Evolutionary conservation across 108 stramenopile species (phyloP).

Genomic region (Cyclotella distinguenda): DNA sequence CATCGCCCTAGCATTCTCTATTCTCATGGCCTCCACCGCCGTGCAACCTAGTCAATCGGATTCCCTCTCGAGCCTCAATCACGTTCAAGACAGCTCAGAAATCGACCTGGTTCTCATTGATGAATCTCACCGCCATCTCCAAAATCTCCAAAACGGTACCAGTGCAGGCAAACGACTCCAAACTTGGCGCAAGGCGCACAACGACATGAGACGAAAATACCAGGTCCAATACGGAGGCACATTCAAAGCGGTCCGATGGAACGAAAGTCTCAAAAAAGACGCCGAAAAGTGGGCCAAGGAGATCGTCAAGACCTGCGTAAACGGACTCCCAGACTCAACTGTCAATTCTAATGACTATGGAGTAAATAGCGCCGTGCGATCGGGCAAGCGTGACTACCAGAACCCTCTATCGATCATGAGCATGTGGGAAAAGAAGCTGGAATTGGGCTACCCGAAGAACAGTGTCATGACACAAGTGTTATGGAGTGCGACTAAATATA

Average conservation of each 20-base stretch:
- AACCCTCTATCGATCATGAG: not conserved
- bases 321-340: not conserved
- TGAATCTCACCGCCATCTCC: not conserved
- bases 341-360: conserved; percentile 7
- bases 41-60: not conserved
- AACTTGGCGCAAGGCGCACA: conserved; percentile 5
- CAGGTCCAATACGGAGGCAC: not conserved
- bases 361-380: conserved; percentile 3
- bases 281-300: conserved; percentile 4
- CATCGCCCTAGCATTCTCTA: conserved; percentile 5
- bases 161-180: not conserved
- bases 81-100: not conserved
- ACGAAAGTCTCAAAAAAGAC: not conserved
- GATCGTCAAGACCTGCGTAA: conserved; percentile 1
- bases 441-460: conserved; percentile 10
- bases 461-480: conserved; percentile 13
- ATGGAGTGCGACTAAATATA: conserved; percentile 5
- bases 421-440: conserved; percentile 8
- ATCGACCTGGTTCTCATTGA: not conserved
- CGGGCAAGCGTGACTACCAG: not conserved
- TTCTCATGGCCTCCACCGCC: not conserved
- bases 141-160: conserved; percentile 1
- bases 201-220: conserved; percentile 1
- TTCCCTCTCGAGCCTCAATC: not conserved
- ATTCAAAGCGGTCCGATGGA: not conserved